A percentile compares a stretch with the other conserved stretches of the same genome.
Conservation (phyloP, 352 stramenopile genomes). For the Elongisporangium prolatum region DNA sequence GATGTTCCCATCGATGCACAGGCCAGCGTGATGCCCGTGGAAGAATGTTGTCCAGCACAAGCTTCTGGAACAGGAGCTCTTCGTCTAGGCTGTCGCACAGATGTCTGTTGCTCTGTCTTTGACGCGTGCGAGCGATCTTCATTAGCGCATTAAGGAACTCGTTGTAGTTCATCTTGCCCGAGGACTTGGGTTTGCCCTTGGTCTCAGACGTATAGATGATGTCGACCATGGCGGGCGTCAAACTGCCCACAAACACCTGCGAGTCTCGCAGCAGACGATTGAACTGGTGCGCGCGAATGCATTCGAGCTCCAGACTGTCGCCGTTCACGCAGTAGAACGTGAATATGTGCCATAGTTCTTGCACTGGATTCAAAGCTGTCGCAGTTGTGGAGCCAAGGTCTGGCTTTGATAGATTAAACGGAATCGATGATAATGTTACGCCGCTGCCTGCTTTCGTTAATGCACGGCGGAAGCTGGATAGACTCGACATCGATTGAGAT, state of each 20-base stretch:
- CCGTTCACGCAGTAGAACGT: conserved; percentile 80
- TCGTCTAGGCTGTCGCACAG: conserved; percentile 36
- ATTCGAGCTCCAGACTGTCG: conserved; percentile 67
- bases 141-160: conserved; percentile 76
- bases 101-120: conserved; percentile 24
- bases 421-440: background rate
- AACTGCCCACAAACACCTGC: conserved; percentile 32
- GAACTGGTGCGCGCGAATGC: conserved; percentile 70
- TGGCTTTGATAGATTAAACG: conserved; percentile 10
- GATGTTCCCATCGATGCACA: conserved; percentile 36
- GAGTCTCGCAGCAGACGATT: conserved; percentile 63
- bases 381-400: conserved; percentile 7
- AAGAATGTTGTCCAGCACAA: conserved; percentile 59
- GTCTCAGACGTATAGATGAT: conserved; percentile 81
- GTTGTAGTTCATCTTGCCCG: conserved; percentile 71
- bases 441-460: background rate
- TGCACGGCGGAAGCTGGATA: background rate
- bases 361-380: conserved; percentile 26
- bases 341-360: conserved; percentile 75
- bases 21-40: conserved; percentile 55
- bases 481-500: background rate
- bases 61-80: conserved; percentile 45
- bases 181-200: conserved; percentile 52
- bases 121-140: conserved; percentile 44
- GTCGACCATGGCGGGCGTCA: conserved; percentile 67